Evolutionary conservation across 306 rosid genomes (phyloP).

Genomic region (Psophocarpus tetragonolobus): DNA sequence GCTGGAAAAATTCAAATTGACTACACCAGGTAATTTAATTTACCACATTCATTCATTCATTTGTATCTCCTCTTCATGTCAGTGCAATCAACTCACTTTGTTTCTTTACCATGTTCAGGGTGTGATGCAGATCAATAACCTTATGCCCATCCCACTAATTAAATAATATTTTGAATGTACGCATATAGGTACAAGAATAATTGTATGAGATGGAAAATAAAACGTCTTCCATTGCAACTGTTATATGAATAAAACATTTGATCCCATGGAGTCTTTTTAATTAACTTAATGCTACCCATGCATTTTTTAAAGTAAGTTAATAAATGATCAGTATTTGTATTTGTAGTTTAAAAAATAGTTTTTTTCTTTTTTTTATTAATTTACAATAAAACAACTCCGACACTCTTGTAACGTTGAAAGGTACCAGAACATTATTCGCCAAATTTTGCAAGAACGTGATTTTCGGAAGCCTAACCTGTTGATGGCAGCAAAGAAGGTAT

Average conservation of each 20-base stretch:
- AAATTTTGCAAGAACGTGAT: no score
- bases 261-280: no score
- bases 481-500: no score
- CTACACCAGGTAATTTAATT: neutral
- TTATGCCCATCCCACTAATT: neutral
- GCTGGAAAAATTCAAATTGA: conserved; percentile 37
- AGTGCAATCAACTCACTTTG: neutral
- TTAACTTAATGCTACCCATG: no score
- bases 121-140: neutral
- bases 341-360: no score
- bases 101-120: neutral
- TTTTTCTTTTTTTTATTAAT: no score
- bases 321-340: no score
- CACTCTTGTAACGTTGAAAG: no score
- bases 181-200: neutral
- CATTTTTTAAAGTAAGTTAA: no score
- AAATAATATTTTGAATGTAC: neutral
- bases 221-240: neutral
- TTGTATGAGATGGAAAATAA: neutral
- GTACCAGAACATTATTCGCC: no score
- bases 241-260: neutral
- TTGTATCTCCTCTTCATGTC: neutral
- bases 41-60: neutral
- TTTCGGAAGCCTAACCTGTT: no score
- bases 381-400: no score